A percentile compares a stretch with the other conserved stretches of the same genome.
phyloP scores from a whole-genome alignment of 495 filamentous ascomycete genomes.

The Aspergillus hancockii region DNA sequence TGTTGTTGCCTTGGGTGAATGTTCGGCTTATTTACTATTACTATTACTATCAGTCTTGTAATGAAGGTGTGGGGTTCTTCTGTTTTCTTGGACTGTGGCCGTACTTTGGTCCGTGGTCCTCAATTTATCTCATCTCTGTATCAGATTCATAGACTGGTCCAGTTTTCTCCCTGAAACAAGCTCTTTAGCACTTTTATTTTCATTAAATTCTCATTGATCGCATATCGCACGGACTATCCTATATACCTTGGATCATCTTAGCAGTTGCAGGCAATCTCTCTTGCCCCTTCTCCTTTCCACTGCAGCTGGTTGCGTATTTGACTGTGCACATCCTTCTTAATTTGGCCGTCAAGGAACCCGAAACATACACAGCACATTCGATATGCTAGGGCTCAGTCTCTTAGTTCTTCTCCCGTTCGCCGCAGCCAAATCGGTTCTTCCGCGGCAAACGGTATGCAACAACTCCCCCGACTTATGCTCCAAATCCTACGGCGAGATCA shows the following conservation, averaged over 20 bases:
- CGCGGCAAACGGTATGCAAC: conserved; percentile 55
- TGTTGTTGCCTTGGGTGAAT: conserved; percentile 6
- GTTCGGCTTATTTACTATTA: not conserved
- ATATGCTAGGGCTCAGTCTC: conserved; percentile 33
- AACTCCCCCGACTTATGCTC: conserved; percentile 62
- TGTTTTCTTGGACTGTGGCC: not conserved
- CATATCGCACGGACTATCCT: not conserved
- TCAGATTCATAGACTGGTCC: conserved; percentile 3
- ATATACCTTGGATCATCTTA: not conserved
- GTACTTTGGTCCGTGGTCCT: conserved; percentile 3
- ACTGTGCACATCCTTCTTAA: not conserved
- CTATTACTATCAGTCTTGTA: not conserved
- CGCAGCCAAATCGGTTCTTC: conserved; percentile 30
- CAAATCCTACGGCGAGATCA: conserved; percentile 61
- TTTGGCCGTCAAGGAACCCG: not conserved
- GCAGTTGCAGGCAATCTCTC: not conserved
- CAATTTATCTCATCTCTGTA: not conserved
- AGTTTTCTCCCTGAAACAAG: conserved; percentile 1
- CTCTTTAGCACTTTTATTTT: not conserved
- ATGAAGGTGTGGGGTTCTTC: not conserved
- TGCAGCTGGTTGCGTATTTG: not conserved
- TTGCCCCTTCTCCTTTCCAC: not conserved
- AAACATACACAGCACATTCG: not conserved
- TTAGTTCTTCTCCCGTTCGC: conserved; percentile 35
- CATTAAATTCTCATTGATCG: not conserved